Conservation (phyloP, 345 rosid species). For the Pelargonium nanum region DNA sequence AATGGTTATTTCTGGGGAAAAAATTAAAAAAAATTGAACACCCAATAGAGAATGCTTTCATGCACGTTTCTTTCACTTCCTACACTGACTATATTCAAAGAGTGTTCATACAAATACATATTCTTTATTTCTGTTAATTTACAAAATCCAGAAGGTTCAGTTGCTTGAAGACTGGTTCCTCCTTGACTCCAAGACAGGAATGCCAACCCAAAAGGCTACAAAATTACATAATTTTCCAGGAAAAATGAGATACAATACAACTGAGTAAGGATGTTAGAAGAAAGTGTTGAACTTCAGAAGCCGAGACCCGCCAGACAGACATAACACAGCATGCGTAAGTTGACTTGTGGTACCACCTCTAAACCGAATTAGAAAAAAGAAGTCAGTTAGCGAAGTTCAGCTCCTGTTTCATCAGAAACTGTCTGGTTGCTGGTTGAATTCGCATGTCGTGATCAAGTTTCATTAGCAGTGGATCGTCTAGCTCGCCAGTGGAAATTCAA, state of each 20-base stretch:
- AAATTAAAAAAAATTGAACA: too few species aligned
- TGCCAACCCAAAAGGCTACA: too few species aligned
- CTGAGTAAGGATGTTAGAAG: background rate
- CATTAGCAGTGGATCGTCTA: background rate
- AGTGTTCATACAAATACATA: background rate
- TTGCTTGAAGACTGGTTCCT: too few species aligned
- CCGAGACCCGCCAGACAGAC: too few species aligned
- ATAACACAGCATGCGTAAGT: background rate
- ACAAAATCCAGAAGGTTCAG: too few species aligned
- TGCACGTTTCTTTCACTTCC: too few species aligned
- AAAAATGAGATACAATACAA: background rate
- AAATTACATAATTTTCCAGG: background rate
- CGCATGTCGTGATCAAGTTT: background rate
- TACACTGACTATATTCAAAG: too few species aligned
- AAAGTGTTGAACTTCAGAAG: background rate
- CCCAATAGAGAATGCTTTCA: too few species aligned
- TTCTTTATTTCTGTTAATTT: background rate
- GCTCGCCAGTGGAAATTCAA: constrained; percentile 50
- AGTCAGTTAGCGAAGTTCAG: too few species aligned
- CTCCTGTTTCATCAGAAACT: background rate
- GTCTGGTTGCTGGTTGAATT: background rate
- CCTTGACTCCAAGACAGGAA: too few species aligned
- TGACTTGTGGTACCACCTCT: background rate
- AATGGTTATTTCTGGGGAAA: too few species aligned
- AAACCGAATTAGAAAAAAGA: background rate